Evolutionary conservation across 768 basidiomycete species (phyloP).

Genomic region (Hygrophoropsis aurantiaca): DNA sequence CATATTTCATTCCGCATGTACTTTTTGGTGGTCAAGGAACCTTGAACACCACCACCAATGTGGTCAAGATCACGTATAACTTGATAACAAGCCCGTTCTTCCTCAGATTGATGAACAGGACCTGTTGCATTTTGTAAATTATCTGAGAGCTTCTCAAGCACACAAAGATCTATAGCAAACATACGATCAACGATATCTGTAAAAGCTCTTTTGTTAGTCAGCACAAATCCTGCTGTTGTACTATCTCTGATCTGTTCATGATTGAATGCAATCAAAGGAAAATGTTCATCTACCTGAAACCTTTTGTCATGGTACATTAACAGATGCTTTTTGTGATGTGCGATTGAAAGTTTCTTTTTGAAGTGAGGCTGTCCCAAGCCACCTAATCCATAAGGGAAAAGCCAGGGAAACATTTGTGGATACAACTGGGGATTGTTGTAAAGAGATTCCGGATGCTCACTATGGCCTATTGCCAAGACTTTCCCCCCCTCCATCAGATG

Average conservation of each 20-base stretch:
- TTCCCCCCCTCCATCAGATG: no score
- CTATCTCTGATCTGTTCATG: slow-evolving; percentile 37
- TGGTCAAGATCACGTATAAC: slow-evolving; percentile 27
- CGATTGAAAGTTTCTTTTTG: slow-evolving; percentile 23
- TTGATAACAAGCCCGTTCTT: slow-evolving; percentile 24
- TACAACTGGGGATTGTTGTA: no score
- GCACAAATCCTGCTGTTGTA: no score
- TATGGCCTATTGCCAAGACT: no score
- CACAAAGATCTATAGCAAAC: no score
- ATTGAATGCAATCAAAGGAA: slow-evolving; percentile 39
- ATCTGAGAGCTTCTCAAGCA: no score
- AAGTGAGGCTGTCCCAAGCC: no score
- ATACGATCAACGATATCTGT: no score
- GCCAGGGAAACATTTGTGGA: no score
- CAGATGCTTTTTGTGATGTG: slow-evolving; percentile 25
- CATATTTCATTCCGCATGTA: slow-evolving; percentile 24
- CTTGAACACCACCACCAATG: slow-evolving; percentile 22
- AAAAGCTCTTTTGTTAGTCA: no score
- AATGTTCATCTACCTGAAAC: slow-evolving; percentile 38
- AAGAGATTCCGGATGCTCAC: slow-evolving; percentile 37
- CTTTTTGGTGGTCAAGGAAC: slow-evolving; percentile 28
- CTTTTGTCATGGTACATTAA: slow-evolving; percentile 41
- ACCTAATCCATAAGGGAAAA: slow-evolving; percentile 41
- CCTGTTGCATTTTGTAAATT: no score
- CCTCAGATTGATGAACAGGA: no score